Conservation (phyloP, 257 asterid species). For the Verbena officinalis region DNA sequence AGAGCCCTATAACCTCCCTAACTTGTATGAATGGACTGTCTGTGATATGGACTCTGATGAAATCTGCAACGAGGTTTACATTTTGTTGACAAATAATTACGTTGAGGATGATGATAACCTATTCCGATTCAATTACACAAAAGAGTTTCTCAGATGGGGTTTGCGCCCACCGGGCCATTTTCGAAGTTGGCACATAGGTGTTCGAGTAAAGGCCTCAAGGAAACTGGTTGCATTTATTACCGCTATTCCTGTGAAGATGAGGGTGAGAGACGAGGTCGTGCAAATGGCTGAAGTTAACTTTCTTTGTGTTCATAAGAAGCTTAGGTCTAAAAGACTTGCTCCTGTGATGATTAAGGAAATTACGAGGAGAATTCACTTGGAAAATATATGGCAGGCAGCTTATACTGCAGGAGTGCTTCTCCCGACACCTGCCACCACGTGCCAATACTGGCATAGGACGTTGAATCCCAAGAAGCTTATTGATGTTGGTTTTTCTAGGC, state of each 20-base stretch:
- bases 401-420: conserved; percentile 59
- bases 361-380: conserved; percentile 55
- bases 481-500: conserved; percentile 57
- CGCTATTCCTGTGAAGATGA: conserved; percentile 49
- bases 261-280: conserved; percentile 44
- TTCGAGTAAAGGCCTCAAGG: conserved; percentile 47
- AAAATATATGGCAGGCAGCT: conserved; percentile 62
- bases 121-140: conserved; percentile 58
- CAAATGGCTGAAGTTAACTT: conserved; percentile 58
- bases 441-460: conserved; percentile 58
- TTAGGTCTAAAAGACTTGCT: conserved; percentile 57
- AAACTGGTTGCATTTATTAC: conserved; percentile 57
- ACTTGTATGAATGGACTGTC: conserved; percentile 49
- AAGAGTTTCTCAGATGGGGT: conserved; percentile 63
- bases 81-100: conserved; percentile 46
- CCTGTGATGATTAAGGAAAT: conserved; percentile 64
- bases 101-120: conserved; percentile 63
- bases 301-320: conserved; percentile 61
- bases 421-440: conserved; percentile 49
- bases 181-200: conserved; percentile 59
- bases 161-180: conserved; percentile 52
- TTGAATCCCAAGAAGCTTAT: conserved; percentile 56
- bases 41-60: conserved; percentile 53
- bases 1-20: conserved; percentile 62
- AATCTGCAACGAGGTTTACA: conserved; percentile 55